Evolutionary conservation across 768 basidiomycete species (phyloP), one percentile per base, ranked within the genome.

Genomic region (Suillus brevipes): DNA sequence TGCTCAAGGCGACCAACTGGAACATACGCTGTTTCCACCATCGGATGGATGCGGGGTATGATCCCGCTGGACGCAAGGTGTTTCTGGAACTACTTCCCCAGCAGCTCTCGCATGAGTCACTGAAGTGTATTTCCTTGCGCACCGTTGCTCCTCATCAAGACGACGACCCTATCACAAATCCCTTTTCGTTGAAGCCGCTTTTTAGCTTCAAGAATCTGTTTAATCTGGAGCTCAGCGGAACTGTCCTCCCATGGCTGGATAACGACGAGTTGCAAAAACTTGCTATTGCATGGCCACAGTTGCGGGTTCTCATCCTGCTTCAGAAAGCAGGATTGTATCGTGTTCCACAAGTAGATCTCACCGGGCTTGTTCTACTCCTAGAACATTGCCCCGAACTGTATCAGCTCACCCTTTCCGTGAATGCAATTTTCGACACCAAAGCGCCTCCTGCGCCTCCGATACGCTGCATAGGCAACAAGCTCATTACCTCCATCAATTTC

Each of bases 341-440:
- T 59, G 6, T 5, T 12, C 58, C 58, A 31, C 58, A 20, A 12
- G 38, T 42, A 20, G 58, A 59, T 59, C 58, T 59, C 18, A 42
- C 58, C 20, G 58, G 58, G 38, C 58, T 59, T 42, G 38, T 42
- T 20, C 25, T 59, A 59, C 25, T 59, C 25, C 40, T 59, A 3
- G 40, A 59, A 42, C 58, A 59, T 42, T 59, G 58, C 12, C 38
- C 58, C 28, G 57, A 28, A 20, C 57, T 63, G 36, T 6, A 42
- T 18, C 62, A 63, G 25, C 49, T 63, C 34, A 6, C 25, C 7
- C 25, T 59, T 59, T 59, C 58, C 28, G 58, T 74, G 43, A 75
- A 75, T 0, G 16, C 76, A 25, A 75, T 75, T 61, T 50, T 75
- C 1, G 75, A 75, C 14, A 75, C 74, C 25, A 75, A 72, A 9